phyloP scores from a whole-genome alignment of 2,329 filamentous ascomycete species.

The Tothia fuscella region DNA sequence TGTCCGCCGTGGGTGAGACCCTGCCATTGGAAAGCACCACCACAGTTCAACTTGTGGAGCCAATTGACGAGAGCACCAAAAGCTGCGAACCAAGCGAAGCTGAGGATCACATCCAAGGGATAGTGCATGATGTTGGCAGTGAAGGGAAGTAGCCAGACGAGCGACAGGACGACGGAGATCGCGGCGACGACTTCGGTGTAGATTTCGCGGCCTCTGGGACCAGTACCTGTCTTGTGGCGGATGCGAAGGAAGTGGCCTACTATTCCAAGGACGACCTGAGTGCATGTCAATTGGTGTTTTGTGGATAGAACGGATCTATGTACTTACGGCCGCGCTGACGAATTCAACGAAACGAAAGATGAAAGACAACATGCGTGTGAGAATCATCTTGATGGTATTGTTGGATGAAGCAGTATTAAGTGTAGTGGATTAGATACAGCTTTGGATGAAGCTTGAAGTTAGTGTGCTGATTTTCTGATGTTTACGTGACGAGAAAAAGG shows the following conservation, averaged over 20 bases:
- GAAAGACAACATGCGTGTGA: conserved; percentile 44
- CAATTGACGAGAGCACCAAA: conserved; percentile 44
- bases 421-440: too few relatives aligned
- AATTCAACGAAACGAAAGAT: conserved; percentile 51
- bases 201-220: conserved; percentile 54
- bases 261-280: conserved; percentile 50
- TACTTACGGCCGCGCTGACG: conserved; percentile 53
- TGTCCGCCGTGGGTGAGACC: conserved; percentile 36
- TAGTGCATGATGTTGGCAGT: conserved; percentile 55
- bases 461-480: too few relatives aligned
- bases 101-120: conserved; percentile 58
- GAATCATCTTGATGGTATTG: conserved; percentile 20
- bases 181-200: conserved; percentile 62
- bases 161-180: conserved; percentile 53
- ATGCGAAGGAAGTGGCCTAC: conserved; percentile 53
- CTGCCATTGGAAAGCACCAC: conserved; percentile 38
- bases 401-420: too few relatives aligned
- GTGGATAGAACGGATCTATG: background rate
- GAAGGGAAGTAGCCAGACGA: conserved; percentile 65
- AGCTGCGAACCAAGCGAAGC: conserved; percentile 55
- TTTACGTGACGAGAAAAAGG: too few relatives aligned
- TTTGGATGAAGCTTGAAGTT: too few relatives aligned
- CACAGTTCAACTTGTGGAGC: conserved; percentile 19
- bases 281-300: background rate
- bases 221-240: conserved; percentile 34